phyloP scores from a whole-genome alignment of 306 rosid genomes.

The Alnus rubra region DNA sequence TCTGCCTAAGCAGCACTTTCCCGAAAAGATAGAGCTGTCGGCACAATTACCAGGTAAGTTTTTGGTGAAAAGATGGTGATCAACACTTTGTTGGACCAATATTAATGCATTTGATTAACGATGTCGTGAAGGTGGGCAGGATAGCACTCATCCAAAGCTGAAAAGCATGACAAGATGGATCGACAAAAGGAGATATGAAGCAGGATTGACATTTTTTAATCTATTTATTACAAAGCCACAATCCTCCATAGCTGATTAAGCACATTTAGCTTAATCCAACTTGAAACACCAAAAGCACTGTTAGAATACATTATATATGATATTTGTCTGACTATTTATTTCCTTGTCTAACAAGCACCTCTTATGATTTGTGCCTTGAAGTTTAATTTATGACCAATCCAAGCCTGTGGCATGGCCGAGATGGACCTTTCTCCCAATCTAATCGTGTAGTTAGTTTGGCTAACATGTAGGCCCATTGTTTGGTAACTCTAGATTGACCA shows the following conservation, averaged over 20 bases:
- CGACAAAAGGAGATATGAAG: conserved; percentile 5
- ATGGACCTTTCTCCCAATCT: conserved; percentile 30
- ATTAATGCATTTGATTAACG: neutral
- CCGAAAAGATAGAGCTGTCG: neutral
- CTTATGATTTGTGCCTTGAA: conserved; percentile 12
- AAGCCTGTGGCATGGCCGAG: conserved; percentile 9
- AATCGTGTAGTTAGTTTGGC: conserved; percentile 29
- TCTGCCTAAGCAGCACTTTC: neutral
- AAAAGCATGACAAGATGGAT: conserved; percentile 8
- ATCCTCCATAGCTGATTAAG: neutral
- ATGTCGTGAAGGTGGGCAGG: neutral
- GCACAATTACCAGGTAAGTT: neutral
- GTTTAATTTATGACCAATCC: conserved; percentile 19
- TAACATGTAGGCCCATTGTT: conserved; percentile 35
- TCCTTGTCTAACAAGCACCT: neutral
- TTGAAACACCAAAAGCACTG: too few relatives aligned
- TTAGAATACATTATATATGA: too few relatives aligned
- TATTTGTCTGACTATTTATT: too few relatives aligned
- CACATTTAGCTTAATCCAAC: neutral
- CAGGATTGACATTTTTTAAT: neutral
- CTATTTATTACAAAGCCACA: neutral
- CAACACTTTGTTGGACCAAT: neutral
- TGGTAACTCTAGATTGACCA: conserved; percentile 8
- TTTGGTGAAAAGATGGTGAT: neutral
- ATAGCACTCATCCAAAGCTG: conserved; percentile 10